Percentiles rank a stretch among this genome's conserved stretches.
Conservation (phyloP, 2,329 filamentous ascomycete species). For the Cercospora sojina region DNA sequence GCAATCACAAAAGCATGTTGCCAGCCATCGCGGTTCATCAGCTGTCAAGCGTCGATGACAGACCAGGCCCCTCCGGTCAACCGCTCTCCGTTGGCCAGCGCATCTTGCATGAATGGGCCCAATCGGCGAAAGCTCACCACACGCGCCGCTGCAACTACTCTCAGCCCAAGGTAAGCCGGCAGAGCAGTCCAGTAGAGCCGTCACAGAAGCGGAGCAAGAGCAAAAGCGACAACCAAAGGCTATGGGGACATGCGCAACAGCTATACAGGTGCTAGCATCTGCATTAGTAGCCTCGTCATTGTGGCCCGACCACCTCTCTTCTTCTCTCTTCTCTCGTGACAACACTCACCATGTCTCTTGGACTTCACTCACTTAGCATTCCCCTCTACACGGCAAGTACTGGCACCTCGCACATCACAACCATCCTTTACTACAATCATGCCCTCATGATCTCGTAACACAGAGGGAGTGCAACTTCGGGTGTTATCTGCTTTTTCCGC, state of each 20-base stretch:
- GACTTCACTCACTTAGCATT: slow-evolving; percentile 11
- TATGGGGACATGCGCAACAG: slow-evolving; percentile 23
- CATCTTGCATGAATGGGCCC: slow-evolving; percentile 23
- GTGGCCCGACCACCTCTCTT: slow-evolving; percentile 10
- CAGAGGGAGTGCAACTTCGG: neutral
- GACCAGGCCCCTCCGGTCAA: slow-evolving; percentile 10
- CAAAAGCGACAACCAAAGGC: slow-evolving; percentile 11
- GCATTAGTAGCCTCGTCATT: slow-evolving; percentile 18
- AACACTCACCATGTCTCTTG: slow-evolving; percentile 13
- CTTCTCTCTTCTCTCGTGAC: neutral
- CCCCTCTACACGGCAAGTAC: slow-evolving; percentile 15
- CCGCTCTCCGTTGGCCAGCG: slow-evolving; percentile 18
- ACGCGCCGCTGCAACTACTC: slow-evolving; percentile 18
- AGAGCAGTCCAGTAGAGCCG: slow-evolving; percentile 3
- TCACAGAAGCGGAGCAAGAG: slow-evolving; percentile 17
- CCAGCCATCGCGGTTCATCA: neutral
- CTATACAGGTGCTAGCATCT: slow-evolving; percentile 22
- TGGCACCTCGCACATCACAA: neutral
- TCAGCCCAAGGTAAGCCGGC: slow-evolving; percentile 19
- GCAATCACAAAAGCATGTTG: neutral
- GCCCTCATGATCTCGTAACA: slow-evolving; percentile 11
- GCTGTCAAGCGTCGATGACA: slow-evolving; percentile 2
- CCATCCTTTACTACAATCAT: slow-evolving; percentile 2
- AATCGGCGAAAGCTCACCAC: slow-evolving; percentile 20
- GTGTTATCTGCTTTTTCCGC: neutral